phyloP scores from a whole-genome alignment of 75 land plant species.

The Cryptomeria japonica region DNA sequence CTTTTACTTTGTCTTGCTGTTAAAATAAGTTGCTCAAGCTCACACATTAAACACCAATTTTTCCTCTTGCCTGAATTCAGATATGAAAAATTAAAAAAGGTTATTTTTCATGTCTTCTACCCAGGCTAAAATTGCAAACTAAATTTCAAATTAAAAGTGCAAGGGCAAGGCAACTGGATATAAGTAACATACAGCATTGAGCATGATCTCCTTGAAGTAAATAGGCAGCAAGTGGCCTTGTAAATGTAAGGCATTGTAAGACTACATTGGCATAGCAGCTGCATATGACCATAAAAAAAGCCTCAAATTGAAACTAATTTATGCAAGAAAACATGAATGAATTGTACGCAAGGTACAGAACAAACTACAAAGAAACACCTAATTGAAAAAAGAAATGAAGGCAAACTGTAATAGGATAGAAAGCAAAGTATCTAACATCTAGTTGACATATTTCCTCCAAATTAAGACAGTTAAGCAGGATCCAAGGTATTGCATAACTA shows the following conservation, averaged over 20 bases:
- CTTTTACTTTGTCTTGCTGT: slow-evolving; percentile 53
- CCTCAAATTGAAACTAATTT: neutral
- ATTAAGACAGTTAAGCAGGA: neutral
- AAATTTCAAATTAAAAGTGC: neutral
- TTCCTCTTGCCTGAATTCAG: slow-evolving; percentile 45
- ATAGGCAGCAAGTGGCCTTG: slow-evolving; percentile 77
- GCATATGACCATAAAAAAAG: slow-evolving; percentile 23
- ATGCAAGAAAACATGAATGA: neutral
- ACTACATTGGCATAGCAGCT: slow-evolving; percentile 98
- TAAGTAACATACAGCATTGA: slow-evolving; percentile 43
- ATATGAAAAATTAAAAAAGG: neutral
- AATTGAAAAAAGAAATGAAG: neutral
- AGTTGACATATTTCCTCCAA: neutral
- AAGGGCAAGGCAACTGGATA: neutral
- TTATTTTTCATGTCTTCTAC: neutral
- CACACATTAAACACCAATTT: slow-evolving; percentile 95
- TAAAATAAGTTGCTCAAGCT: slow-evolving; percentile 68
- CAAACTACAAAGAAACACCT: neutral
- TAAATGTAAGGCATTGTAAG: slow-evolving; percentile 76
- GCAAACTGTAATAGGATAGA: neutral
- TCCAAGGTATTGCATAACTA: slow-evolving; percentile 1
- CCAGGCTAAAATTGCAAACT: neutral
- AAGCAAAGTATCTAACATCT: neutral
- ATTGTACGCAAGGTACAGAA: neutral
- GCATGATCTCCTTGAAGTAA: slow-evolving; percentile 65